Evolutionary conservation across 192 early-diverging fungal genomes (phyloP), one percentile per base, ranked within the genome.

Genomic region (Oehlia diaphana): DNA sequence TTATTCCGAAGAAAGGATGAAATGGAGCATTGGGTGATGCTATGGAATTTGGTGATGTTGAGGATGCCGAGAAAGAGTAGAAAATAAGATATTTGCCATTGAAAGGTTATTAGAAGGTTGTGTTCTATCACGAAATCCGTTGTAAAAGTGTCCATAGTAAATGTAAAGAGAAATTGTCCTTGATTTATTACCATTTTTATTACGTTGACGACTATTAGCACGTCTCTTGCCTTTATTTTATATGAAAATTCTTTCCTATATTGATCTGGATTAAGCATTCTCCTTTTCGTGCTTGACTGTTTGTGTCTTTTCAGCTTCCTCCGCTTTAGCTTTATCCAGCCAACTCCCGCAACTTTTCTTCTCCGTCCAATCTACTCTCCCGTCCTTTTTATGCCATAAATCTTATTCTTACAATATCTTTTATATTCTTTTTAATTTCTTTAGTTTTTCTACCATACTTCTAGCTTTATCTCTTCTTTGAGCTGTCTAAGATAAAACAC

Each of bases 361-460:
- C 77, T 23, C 77, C 77, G 37, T 78, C 77, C 14, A 78, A 78
- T 78, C 77, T 42, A 78, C 77, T 50, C 13, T 74, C 73, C 19
- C 37, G 6, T 37, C 19, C 42, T 35, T 33, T 2, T 73, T 53
- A 47, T 19, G 19, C 69, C 12, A 44, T 63, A 77, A 66, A 77
- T 33, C 66, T 69, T 50, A 19, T 67, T n/a, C 66, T 63, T 16
- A 66, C 77, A 68, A 78, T 78, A n/a, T 69, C 77, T 53, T 26
- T 68, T 10, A 78, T 66, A 19, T 78, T 23, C 0, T 78, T 58
- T 58, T 78, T 78, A 35, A 78, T 78, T 47, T 78, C 66, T 69
- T 78, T 33, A 78, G 49, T 58, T 66, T 23, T 69, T 69, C 39
- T 33, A 78, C 66, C 76, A 78, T 78, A 69, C 31, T 44, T 69